Evolutionary conservation across 768 basidiomycete genomes (phyloP), one percentile per base, ranked within the genome.

Genomic region (Gloeopeniophorella convolvens): DNA sequence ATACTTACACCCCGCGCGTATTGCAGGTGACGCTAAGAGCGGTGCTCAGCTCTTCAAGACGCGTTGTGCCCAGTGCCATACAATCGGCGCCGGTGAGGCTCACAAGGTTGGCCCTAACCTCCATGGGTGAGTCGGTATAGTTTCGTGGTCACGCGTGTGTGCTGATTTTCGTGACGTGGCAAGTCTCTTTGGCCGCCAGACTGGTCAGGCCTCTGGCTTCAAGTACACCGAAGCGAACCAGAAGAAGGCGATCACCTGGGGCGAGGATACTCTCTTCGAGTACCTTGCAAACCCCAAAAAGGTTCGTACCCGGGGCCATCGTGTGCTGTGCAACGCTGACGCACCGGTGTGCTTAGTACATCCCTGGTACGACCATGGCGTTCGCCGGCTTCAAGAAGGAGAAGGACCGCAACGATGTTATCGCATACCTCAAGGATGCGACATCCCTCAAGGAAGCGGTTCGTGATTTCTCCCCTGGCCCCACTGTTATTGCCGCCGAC

Each of bases 301-400:
- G 80, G 90, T 88, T 51, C 55, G 76, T 68, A 20, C 30, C 46
- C 26, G 41, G 35, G 27, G 10, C 41, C 1, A 18, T 49, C 3
- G 28, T 15, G 16, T n/a, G 12, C 18, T 9, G 24, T 24, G 37
- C n/a, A 7, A 9, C 21, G 9, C 28, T 49, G 27, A 44, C n/a
- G 28, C 6, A 7, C 20, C 9, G 18, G 10, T 31, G 18, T 24
- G 0, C 35, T 5, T 51, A 89, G 87, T 93, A 92, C 73, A 94
- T 94, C 59, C 90, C 90, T 32, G 93, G 94, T 41, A 96, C 94
- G 43, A 96, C 95, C 76, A 97, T 97, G 94, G 94, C 93, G 50
- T 97, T 96, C 61, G 92, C 93, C 58, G 95, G 95, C 63, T 72
- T 98, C 67, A 98, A 97, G 85, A 98, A 97, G 81, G 90, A 90